A percentile compares a stretch with the other conserved stretches of the same genome.
These are phyloP conservation scores for Adiantum capillusveneris DNA, from an alignment of 75 land plant species.

Conservation along the genomic window DNA sequence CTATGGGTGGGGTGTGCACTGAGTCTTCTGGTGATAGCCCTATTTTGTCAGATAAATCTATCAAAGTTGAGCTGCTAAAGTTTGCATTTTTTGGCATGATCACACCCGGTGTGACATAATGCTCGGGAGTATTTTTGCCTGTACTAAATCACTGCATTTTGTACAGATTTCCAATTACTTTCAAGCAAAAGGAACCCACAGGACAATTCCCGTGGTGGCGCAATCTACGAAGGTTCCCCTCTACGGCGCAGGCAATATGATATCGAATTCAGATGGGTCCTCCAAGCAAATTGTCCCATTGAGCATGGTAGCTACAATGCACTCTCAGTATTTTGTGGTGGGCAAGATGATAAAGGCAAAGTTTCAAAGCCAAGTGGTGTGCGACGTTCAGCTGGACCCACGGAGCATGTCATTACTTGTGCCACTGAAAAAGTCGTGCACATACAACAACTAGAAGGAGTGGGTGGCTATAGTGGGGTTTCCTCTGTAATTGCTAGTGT, in stretches of 20 bases:
- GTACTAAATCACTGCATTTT: no score
- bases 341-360: slow-evolving; percentile 50
- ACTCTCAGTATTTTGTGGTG: slow-evolving; percentile 41
- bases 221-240: slow-evolving; percentile 48
- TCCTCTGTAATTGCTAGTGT: no score
- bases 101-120: no score
- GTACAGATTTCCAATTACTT: slow-evolving; percentile 50
- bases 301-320: slow-evolving; percentile 28
- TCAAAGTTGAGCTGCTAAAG: no score
- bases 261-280: slow-evolving; percentile 15
- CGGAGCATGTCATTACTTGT: slow-evolving; percentile 21
- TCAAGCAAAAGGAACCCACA: slow-evolving; percentile 37
- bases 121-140: no score
- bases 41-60: no score
- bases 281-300: slow-evolving; percentile 20
- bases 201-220: slow-evolving; percentile 22
- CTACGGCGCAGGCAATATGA: slow-evolving; percentile 45
- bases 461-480: no score
- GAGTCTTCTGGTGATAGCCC: no score
- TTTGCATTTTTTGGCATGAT: no score
- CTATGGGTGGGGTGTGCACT: no score
- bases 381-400: slow-evolving; percentile 24
- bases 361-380: slow-evolving; percentile 28
- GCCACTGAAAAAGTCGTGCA: slow-evolving; percentile 1
- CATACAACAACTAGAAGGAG: no score